Base-by-base conservation (phyloP, 2,329 filamentous ascomycete genomes). In the Calonectria naviculata region DNA sequence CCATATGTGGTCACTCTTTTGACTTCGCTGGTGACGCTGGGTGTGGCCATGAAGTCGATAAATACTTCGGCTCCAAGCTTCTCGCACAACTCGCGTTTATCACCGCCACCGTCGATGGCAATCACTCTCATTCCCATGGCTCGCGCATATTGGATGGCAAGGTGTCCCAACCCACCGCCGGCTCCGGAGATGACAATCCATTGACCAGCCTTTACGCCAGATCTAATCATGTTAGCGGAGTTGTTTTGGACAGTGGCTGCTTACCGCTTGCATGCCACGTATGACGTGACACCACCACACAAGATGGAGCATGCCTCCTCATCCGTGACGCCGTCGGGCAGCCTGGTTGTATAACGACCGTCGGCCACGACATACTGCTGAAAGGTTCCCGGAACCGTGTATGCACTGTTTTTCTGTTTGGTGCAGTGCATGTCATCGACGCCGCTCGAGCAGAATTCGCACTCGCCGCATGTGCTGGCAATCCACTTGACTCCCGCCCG, bases 401-500 rank as follows among this genome's bases (percentile, higher is more conserved):
- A 97, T 36, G 95, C 95, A 1, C 94, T 97, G 38, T 97, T 90
- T 10, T 88, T 85, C 9, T 93, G 91, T 44, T 93, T 86, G 1
- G 89, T 83, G 84, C 95, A 98, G 4, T 97, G 91, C 1, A 94
- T 93, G 83, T 98, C 95, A 77, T 97, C 93, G 17, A 89, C 83
- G 72, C 77, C 76, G 10, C 91, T 88, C 79, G 92, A 90, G 85
- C 95, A 98, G 87, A 94, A 97, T 76, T 91, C 89, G 84, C 95
- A 98, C 67, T 88, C 83, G 65, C 97, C 87, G 82, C 95, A 98
- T 13, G 92, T 92, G 70, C 94, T 93, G 81, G 97, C 95, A 78
- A 97, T 87, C 95, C 95, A 97, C 86, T 94, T 97, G 81, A 98
- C 89, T 80, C 95, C 95, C 67, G 91, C 95, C 74, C 94, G 87